Percentiles rank a stretch among this genome's conserved stretches.
Conservation (phyloP, 129 eudicot species). For the Erigeron canadensis region DNA sequence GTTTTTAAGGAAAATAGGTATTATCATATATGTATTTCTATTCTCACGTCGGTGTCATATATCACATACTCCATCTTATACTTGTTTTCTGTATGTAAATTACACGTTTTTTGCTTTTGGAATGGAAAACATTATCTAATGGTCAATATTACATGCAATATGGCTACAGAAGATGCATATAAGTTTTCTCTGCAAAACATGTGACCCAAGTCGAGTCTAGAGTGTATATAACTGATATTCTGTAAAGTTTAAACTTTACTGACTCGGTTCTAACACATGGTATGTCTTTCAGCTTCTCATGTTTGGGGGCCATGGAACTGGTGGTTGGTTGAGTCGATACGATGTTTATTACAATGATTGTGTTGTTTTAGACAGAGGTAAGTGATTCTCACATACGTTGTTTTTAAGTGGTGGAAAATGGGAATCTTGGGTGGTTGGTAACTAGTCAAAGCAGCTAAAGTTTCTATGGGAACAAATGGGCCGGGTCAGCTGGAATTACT, state of each 20-base stretch:
- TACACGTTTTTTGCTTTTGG: too few relatives aligned
- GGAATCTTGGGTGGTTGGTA: neutral
- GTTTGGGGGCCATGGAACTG: constrained; percentile 99
- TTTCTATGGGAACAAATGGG: neutral
- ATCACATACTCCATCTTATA: neutral
- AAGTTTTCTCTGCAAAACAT: neutral
- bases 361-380: constrained; percentile 92
- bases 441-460: neutral
- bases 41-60: neutral
- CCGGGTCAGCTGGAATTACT: neutral
- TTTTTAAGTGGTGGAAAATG: constrained; percentile 8
- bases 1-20: neutral
- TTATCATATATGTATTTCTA: neutral
- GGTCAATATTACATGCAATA: too few relatives aligned
- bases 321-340: constrained; percentile 99
- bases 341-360: constrained; percentile 90
- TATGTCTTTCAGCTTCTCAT: constrained; percentile 63
- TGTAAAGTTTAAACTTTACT: constrained; percentile 1
- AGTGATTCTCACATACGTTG: constrained; percentile 28
- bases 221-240: constrained; percentile 4
- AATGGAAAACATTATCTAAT: too few relatives aligned
- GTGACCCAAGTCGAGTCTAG: neutral
- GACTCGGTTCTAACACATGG: neutral
- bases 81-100: neutral
- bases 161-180: neutral